A percentile compares a stretch with the other conserved stretches of the same genome.
Evolutionary conservation across 2,329 filamentous ascomycete species (phyloP).

Genomic region (Aspergillus versicolor): DNA sequence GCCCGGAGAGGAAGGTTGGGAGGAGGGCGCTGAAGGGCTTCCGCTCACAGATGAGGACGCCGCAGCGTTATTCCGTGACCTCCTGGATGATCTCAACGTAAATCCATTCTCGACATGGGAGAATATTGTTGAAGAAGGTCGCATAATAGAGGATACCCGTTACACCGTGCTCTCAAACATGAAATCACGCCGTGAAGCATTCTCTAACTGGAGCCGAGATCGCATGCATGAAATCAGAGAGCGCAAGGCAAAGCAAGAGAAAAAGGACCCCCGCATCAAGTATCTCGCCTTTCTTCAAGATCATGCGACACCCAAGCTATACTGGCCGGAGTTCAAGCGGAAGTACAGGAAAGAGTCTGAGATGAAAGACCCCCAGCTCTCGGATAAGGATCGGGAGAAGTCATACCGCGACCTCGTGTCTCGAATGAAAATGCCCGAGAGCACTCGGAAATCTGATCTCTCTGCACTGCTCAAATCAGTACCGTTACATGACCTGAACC

Average conservation of each 20-base stretch:
- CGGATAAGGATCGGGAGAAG: slow-evolving; percentile 51
- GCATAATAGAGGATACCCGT: slow-evolving; percentile 78
- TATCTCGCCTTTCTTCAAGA: slow-evolving; percentile 80
- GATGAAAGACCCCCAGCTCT: slow-evolving; percentile 57
- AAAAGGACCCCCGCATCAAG: slow-evolving; percentile 76
- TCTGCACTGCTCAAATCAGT: slow-evolving; percentile 45
- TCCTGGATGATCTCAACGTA: slow-evolving; percentile 78
- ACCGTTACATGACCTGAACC: slow-evolving; percentile 41
- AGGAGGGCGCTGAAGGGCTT: slow-evolving; percentile 70
- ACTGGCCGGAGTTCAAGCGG: slow-evolving; percentile 94
- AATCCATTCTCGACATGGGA: slow-evolving; percentile 93
- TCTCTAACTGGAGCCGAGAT: slow-evolving; percentile 78
- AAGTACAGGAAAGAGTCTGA: slow-evolving; percentile 80
- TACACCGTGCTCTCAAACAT: slow-evolving; percentile 83
- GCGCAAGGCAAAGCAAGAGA: slow-evolving; percentile 71
- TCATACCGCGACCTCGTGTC: slow-evolving; percentile 49
- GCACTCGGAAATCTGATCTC: slow-evolving; percentile 47
- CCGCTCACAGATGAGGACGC: slow-evolving; percentile 74
- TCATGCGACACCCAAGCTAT: slow-evolving; percentile 84
- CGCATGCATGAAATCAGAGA: slow-evolving; percentile 72
- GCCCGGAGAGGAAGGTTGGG: slow-evolving; percentile 55
- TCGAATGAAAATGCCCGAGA: slow-evolving; percentile 47
- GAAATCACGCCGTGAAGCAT: slow-evolving; percentile 76
- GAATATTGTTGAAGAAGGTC: slow-evolving; percentile 77
- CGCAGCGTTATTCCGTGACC: slow-evolving; percentile 74